Percentiles rank a stretch among this genome's conserved stretches.
These are phyloP conservation scores for Leptosphaerulina australis DNA, from an alignment of 2,329 filamentous ascomycete genomes.

Conservation along the genomic window DNA sequence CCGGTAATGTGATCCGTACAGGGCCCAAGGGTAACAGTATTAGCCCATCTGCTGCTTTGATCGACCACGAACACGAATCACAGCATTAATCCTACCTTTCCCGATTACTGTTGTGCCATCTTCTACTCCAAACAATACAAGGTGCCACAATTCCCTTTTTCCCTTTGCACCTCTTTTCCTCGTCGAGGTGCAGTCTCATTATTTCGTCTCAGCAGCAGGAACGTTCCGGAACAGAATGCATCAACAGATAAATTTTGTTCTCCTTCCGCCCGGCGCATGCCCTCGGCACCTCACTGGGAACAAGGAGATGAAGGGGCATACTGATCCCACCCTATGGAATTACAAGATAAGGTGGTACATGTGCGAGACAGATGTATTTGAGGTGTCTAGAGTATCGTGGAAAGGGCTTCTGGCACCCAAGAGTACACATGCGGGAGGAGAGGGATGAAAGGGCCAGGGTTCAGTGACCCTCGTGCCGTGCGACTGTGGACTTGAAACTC, in stretches of 20 bases:
- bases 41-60: too few relatives aligned
- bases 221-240: not conserved
- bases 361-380: not conserved
- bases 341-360: not conserved
- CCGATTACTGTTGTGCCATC: not conserved
- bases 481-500: conserved; percentile 8
- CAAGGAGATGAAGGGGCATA: conserved; percentile 17
- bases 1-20: too few relatives aligned
- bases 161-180: not conserved
- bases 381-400: too few relatives aligned
- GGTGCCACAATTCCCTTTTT: conserved; percentile 6
- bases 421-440: not conserved
- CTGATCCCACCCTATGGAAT: not conserved
- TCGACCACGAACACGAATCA: not conserved
- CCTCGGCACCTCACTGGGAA: conserved; percentile 3
- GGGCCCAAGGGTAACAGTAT: too few relatives aligned
- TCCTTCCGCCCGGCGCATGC: not conserved
- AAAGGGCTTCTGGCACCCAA: not conserved
- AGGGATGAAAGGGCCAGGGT: conserved; percentile 1
- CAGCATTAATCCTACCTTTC: not conserved
- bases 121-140: not conserved
- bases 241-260: not conserved
- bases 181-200: not conserved
- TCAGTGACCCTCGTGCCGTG: conserved; percentile 3
- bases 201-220: not conserved